Evolutionary conservation across 495 filamentous ascomycete genomes (phyloP), one percentile per base, ranked within the genome.

Genomic region (Penicillium ochrochloron): DNA sequence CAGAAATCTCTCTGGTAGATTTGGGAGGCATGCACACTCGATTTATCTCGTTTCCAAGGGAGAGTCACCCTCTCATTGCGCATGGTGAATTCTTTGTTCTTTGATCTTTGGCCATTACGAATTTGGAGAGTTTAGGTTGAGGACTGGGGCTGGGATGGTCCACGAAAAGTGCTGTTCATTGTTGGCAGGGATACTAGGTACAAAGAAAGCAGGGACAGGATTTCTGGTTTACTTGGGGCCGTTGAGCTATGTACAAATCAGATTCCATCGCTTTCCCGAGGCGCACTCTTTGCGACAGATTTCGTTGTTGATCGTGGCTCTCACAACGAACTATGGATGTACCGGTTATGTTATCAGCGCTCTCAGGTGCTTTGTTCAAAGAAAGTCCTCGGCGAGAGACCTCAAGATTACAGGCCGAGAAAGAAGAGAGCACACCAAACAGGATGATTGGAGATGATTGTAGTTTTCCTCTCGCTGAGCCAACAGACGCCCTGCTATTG

Each of bases 31-130:
- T 52, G 2, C 0, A 52, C 11, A 29, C 23, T 27, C 6, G 48
- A n/a, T 52, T 52, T 52, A 52, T 25, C 48, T 52, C 9, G 12
- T 52, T 52, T 29, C 48, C 25, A 51, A 29, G 25, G 14, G 27
- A 27, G 3, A n/a, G 23, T 17, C 4, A 7, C 15, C 15, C 48
- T 52, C 48, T 15, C 6, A 0, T 10, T 15, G 17, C 17, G 48
- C 25, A 15, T 52, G 48, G 25, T 15, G 25, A 29, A 11, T 31
- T 52, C 48, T 52, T 52, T 52, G 48, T 48, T 48, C 44, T 48
- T 48, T 48, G 44, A 48, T 5, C 21, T 23, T 21, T 25, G 21
- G 10, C 2, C 21, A 46, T 23, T 46, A 21, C 42, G 7, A 2
- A 11, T 14, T 4, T 44, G n/a, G 19, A 42, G 41, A 17, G 37